Evolutionary conservation across 805 yeast genomes (phyloP).

Genomic region (Yarrowia sp.): DNA sequence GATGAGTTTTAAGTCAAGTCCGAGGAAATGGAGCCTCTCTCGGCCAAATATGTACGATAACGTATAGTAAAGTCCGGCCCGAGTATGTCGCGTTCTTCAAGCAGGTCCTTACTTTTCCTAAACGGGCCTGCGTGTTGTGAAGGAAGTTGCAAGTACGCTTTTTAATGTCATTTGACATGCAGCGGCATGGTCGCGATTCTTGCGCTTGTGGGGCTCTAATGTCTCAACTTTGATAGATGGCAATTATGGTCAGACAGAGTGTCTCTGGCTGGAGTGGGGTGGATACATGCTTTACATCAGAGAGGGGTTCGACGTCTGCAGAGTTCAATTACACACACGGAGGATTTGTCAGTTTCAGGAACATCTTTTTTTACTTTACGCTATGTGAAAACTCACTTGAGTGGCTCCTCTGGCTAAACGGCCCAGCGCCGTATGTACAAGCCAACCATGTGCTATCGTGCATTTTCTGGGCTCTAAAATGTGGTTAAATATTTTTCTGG

Average conservation of each 20-base stretch:
- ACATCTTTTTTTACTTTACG: not conserved
- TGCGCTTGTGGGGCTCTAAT: not conserved
- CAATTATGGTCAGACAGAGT: not conserved
- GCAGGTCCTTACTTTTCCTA: too few species aligned
- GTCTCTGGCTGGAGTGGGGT: not conserved
- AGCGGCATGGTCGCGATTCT: not conserved
- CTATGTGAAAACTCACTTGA: not conserved
- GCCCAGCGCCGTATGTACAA: not conserved
- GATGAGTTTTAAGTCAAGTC: not conserved
- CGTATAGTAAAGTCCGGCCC: not conserved
- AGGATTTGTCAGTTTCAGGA: not conserved
- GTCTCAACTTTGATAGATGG: not conserved
- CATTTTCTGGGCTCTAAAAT: not conserved
- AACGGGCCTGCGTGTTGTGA: too few species aligned
- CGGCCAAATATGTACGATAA: not conserved
- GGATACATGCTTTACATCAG: too few species aligned
- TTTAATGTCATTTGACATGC: not conserved
- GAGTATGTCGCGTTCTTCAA: too few species aligned
- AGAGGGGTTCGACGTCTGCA: not conserved
- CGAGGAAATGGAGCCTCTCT: constrained; percentile 2
- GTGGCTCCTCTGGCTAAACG: not conserved
- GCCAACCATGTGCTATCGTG: not conserved
- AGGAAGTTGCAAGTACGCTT: too few species aligned
- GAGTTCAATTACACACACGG: not conserved
- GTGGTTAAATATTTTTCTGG: not conserved